phyloP scores from a whole-genome alignment of 2,329 filamentous ascomycete genomes.

The Pseudopyrenochaeta lycopersici region DNA sequence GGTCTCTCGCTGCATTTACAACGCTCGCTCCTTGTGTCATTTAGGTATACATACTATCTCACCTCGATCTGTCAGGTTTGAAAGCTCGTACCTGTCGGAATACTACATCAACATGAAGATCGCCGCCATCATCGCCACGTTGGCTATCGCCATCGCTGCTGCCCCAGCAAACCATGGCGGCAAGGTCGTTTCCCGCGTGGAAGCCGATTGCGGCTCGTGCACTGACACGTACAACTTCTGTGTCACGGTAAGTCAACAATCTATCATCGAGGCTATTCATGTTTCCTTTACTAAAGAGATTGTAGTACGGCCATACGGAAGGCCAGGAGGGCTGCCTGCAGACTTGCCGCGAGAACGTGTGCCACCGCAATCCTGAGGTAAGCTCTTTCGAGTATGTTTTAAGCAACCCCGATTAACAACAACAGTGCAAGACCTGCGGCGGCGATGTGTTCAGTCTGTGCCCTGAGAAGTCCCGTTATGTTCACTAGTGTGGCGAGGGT shows the following conservation, averaged over 20 bases:
- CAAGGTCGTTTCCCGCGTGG: neutral
- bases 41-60: too few species aligned
- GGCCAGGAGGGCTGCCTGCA: slow-evolving; percentile 17
- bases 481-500: neutral
- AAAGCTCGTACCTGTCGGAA: too few species aligned
- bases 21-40: neutral
- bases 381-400: neutral
- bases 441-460: slow-evolving; percentile 6
- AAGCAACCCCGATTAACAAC: neutral
- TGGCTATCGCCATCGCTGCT: neutral
- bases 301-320: slow-evolving; percentile 19
- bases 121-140: neutral
- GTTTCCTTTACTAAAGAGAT: neutral
- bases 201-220: slow-evolving; percentile 13
- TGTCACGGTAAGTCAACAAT: slow-evolving; percentile 17
- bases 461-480: slow-evolving; percentile 8
- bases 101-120: slow-evolving; percentile 11
- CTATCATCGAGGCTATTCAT: too few species aligned
- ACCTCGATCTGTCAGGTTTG: too few species aligned
- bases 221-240: slow-evolving; percentile 15
- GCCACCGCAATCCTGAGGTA: slow-evolving; percentile 11
- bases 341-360: slow-evolving; percentile 26
- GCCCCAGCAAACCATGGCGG: neutral
- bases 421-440: slow-evolving; percentile 5
- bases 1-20: neutral